Base-by-base conservation (phyloP, 495 filamentous ascomycete species). In the Penicillium salamii region DNA sequence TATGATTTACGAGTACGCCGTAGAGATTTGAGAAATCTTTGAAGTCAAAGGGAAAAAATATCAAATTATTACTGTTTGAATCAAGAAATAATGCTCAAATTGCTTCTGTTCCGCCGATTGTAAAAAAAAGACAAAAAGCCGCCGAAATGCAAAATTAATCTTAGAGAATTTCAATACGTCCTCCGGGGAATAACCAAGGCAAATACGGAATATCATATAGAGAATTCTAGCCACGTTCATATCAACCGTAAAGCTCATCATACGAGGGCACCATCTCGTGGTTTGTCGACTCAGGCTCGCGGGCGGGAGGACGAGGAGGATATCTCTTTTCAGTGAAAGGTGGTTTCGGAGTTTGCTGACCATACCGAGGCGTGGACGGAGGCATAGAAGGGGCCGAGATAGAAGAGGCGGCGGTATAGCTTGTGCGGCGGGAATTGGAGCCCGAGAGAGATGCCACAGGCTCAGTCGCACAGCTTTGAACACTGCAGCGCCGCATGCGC, bases 201-300 rank as follows among this genome's bases (percentile, higher is more conserved):
- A 38, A 47, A n/a, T 14, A 14, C 41, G 11, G 28, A 23, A 32
- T 11, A 52, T 44, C 17, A 23, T 33, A 53, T 46, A 49, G 18
- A 42, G 1, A 24, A 31, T 21, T 40, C 46, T 40, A 40, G 18
- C 34, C 15, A 35, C 20, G 42, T 8, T 46, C 23, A 23, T 23
- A 42, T 59, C 58, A 76, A 13, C 72, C 72, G 50, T 71, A 76
- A 7, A 76, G 61, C 24, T 76, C 72, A 53, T 76, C 72, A 28
- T 76, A 68, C 14, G 72, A 76, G 6, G 70, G 72, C 1, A 74
- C 72, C 56, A 76, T 47, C 42, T 69, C 61, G 41, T 67, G 67
- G 20, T 31, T 42, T 24, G 52, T 37, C 19, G 58, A 42, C 15
- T 54, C 60, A 21, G 54, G 49, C 14, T 63, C 62, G 45, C 41